Percentiles rank a stretch among this genome's conserved stretches.
These are phyloP conservation scores for Leptodermis oblonga DNA, from an alignment of 257 asterid genomes.

Conservation along the genomic window DNA sequence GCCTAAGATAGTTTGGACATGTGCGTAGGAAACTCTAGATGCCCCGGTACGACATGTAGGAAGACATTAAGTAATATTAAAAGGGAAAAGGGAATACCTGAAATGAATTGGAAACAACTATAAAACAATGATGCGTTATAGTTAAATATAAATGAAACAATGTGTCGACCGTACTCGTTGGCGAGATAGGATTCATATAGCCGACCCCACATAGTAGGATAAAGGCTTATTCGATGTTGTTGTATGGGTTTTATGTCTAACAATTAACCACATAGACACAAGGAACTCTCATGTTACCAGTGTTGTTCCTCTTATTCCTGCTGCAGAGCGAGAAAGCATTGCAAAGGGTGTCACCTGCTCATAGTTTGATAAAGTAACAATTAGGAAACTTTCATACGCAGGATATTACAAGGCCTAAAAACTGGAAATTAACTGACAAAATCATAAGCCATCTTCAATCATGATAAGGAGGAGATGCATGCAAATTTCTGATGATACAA, in stretches of 20 bases:
- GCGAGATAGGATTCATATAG: too few species aligned
- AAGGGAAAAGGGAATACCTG: too few species aligned
- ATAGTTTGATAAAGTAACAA: slow-evolving; percentile 16
- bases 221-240: too few species aligned
- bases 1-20: too few species aligned
- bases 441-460: slow-evolving; percentile 5
- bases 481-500: not conserved
- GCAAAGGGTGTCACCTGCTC: slow-evolving; percentile 93
- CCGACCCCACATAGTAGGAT: too few species aligned
- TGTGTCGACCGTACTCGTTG: too few species aligned
- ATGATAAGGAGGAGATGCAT: not conserved
- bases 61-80: too few species aligned
- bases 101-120: too few species aligned
- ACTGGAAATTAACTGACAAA: not conserved
- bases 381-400: not conserved
- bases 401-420: not conserved
- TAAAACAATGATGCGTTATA: too few species aligned
- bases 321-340: slow-evolving; percentile 88
- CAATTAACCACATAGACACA: not conserved
- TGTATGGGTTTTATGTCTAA: not conserved
- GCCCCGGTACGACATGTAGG: too few species aligned
- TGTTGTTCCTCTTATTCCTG: slow-evolving; percentile 98
- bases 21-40: too few species aligned
- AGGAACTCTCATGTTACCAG: slow-evolving; percentile 43
- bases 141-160: too few species aligned